A percentile compares a stretch with the other conserved stretches of the same genome.
phyloP scores from a whole-genome alignment of 495 filamentous ascomycete species.

The Pseudevernia furfuracea region DNA sequence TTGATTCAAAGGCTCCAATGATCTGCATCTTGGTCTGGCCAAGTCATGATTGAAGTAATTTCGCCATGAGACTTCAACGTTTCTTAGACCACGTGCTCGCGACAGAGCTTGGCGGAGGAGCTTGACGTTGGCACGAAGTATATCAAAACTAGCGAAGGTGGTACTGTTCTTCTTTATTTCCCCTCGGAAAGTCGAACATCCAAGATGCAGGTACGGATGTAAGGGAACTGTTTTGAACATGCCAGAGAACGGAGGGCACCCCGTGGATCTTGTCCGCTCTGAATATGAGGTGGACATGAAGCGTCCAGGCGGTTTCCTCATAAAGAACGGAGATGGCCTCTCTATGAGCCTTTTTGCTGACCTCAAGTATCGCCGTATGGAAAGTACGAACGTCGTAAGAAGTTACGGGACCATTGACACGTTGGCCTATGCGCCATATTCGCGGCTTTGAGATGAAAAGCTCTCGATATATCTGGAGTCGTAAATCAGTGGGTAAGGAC shows the following conservation, averaged over 20 bases:
- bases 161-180: neutral
- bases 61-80: neutral
- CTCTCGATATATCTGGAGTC: slow-evolving; percentile 7
- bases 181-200: neutral
- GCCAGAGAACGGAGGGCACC: neutral
- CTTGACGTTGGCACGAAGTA: neutral
- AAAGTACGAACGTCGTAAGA: neutral
- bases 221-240: neutral
- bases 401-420: neutral
- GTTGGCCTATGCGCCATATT: neutral
- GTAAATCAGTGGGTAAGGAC: neutral
- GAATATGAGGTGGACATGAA: neutral
- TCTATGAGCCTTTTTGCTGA: neutral
- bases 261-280: neutral
- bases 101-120: neutral
- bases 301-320: neutral
- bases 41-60: neutral
- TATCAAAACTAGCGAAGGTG: neutral
- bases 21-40: neutral
- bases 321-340: neutral
- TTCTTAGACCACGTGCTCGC: neutral
- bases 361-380: neutral
- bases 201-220: slow-evolving; percentile 6
- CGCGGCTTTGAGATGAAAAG: neutral
- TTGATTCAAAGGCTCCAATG: neutral